Conservation (phyloP, 148 eudicot genomes). For the Simmondsia chinensis region DNA sequence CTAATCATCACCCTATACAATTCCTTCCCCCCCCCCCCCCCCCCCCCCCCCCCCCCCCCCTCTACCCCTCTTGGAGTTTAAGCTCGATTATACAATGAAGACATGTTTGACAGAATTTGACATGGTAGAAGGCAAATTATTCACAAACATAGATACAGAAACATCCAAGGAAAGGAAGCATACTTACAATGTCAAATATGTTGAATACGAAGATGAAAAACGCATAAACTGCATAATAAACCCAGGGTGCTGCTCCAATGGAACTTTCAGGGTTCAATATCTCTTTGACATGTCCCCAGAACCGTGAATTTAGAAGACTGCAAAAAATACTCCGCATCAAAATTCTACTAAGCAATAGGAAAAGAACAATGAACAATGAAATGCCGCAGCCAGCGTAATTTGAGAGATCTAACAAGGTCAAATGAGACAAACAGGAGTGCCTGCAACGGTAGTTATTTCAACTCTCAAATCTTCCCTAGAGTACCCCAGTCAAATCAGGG, state of each 20-base stretch:
- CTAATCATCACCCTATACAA: too few relatives aligned
- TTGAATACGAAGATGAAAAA: slow-evolving; percentile 84
- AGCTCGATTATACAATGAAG: too few relatives aligned
- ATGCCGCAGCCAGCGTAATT: neutral
- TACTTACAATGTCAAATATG: slow-evolving; percentile 95
- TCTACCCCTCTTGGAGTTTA: too few relatives aligned
- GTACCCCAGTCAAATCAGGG: too few relatives aligned
- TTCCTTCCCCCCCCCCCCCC: neutral
- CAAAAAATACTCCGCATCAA: slow-evolving; percentile 14
- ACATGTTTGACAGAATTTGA: too few relatives aligned
- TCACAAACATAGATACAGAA: too few relatives aligned
- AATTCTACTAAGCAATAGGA: neutral
- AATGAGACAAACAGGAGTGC: too few relatives aligned
- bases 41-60: neutral
- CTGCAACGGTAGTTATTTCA: too few relatives aligned
- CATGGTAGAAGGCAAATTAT: too few relatives aligned
- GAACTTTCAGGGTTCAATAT: slow-evolving; percentile 75
- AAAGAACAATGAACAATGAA: neutral
- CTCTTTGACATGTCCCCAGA: slow-evolving; percentile 70
- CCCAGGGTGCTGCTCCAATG: slow-evolving; percentile 88
- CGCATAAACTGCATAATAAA: slow-evolving; percentile 83
- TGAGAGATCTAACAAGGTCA: too few relatives aligned
- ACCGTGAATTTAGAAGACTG: slow-evolving; percentile 76
- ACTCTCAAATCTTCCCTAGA: too few relatives aligned
- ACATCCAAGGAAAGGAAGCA: neutral